Evolutionary conservation across 495 filamentous ascomycete species (phyloP), one percentile per base, ranked within the genome.

Genomic region (Opeltia flavorubescens): DNA sequence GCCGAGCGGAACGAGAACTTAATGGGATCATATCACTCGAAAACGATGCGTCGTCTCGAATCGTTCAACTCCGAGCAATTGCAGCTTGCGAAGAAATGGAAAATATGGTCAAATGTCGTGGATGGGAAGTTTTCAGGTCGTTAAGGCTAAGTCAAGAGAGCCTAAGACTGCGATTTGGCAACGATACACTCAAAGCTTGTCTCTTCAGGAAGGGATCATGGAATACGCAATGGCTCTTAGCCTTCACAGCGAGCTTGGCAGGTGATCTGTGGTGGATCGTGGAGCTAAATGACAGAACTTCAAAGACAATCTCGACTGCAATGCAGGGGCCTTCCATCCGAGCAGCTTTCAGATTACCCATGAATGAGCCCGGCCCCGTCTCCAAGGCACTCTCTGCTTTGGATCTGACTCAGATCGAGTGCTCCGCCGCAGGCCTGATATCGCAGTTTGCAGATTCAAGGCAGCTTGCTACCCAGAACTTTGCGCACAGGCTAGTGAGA

Each of bases 241-340:
- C 78, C 36, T 71, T 82, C 36, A 81, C 71, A 43, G 71, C 82
- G 54, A 81, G 80, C 59, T 70, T 84, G 61, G 74, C 74, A 53
- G 83, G 84, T 31, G 83, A 91, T 60, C 67, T 64, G 25, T 91
- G 84, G 80, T 89, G 80, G 75, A 62, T 88, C 46, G 60, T 83
- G 28, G 77, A 82, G 61, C 54, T 80, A 70, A 74, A 55, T 59
- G 71, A 68, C 30, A 38, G 17, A 25, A 41, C 34, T 3, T 27
- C n/a, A 9, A 38, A 23, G 27, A 27, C 26, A 24, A 27, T 25
- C 2, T 20, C 12, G 17, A 35, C 49, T 50, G 21, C 21, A 36
- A 18, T 18, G 21, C 38, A 12, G 13, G 52, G 46, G 17, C 43
- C 35, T 17, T 21, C 23, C 12, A 36, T 55, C 21, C 46, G 39